Conservation (phyloP, 192 early-diverging fungal species). For the Coemansia reversa region DNA sequence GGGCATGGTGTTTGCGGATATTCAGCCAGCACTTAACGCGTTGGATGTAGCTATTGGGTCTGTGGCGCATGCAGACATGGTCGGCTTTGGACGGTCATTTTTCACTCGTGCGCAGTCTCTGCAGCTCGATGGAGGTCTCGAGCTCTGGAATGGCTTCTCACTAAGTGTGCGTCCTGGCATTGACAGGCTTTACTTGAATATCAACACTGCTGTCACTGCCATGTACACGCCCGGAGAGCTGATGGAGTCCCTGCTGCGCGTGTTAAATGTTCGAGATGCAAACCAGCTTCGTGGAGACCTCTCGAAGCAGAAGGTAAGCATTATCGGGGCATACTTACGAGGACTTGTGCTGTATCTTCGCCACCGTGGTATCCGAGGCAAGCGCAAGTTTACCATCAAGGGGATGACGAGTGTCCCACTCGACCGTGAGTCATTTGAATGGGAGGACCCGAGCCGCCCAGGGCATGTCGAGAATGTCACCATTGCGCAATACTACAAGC, state of each 20-base stretch:
- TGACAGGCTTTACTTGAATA: conserved; percentile 73
- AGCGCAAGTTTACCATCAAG: conserved; percentile 70
- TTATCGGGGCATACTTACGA: conserved; percentile 46
- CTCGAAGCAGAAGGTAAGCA: conserved; percentile 8
- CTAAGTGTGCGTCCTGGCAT: conserved; percentile 77
- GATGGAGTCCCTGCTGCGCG: conserved; percentile 65
- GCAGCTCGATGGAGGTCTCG: conserved; percentile 67
- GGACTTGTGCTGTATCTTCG: conserved; percentile 57
- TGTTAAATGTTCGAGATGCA: conserved; percentile 58
- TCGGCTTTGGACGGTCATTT: conserved; percentile 85
- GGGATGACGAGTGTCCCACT: conserved; percentile 69
- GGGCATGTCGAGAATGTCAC: conserved; percentile 59
- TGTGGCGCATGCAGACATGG: conserved; percentile 72
- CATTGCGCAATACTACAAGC: conserved; percentile 77
- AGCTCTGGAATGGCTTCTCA: conserved; percentile 93
- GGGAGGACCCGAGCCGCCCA: conserved; percentile 43
- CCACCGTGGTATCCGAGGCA: conserved; percentile 60
- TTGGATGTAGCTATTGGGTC: conserved; percentile 85
- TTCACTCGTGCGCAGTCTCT: conserved; percentile 70
- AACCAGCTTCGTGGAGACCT: conserved; percentile 40
- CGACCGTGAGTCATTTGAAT: conserved; percentile 68
- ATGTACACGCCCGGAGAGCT: conserved; percentile 70
- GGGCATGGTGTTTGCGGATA: conserved; percentile 15
- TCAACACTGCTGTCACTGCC: conserved; percentile 69
- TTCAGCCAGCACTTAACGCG: conserved; percentile 60